phyloP scores from a whole-genome alignment of 805 yeast species.

The Metschnikowia gruessii region DNA sequence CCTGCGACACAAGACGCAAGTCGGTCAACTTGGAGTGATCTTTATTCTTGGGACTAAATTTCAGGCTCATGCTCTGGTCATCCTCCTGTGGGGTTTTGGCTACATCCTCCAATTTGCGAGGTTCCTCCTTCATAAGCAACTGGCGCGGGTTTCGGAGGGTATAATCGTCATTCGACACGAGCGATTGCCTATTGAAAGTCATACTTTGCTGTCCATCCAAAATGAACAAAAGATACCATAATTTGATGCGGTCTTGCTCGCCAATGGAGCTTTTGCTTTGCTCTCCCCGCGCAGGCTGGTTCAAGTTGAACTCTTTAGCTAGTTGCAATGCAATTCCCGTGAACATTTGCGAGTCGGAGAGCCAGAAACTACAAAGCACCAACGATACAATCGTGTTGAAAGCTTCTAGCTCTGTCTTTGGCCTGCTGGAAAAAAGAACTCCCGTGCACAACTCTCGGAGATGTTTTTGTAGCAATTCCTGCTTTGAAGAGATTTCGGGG shows the following conservation, averaged over 20 bases:
- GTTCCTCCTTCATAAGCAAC: conserved; percentile 23
- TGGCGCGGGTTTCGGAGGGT: conserved; percentile 42
- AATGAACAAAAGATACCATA: conserved; percentile 66
- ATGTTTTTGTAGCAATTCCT: conserved; percentile 28
- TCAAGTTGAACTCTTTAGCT: conserved; percentile 48
- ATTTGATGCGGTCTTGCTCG: conserved; percentile 44
- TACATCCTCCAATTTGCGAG: not conserved
- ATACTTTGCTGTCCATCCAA: conserved; percentile 69
- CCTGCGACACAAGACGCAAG: conserved; percentile 62
- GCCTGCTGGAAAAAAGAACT: conserved; percentile 36
- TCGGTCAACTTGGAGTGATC: conserved; percentile 34
- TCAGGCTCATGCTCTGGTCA: not conserved
- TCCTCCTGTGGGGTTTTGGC: not conserved
- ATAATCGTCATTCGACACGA: conserved; percentile 48
- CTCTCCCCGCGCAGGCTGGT: conserved; percentile 3
- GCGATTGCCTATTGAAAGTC: conserved; percentile 54
- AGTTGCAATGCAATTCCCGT: conserved; percentile 67
- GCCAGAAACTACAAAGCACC: conserved; percentile 67
- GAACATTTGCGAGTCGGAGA: conserved; percentile 60
- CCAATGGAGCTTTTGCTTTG: conserved; percentile 7
- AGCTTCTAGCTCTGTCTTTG: conserved; percentile 45
- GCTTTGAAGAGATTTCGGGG: conserved; percentile 28
- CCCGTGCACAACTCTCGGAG: conserved; percentile 34
- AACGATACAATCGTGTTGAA: conserved; percentile 62
- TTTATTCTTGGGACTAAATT: not conserved